Evolutionary conservation across 345 rosid species (phyloP), one percentile per base, ranked within the genome.

Genomic region (Anacardium occidentale): DNA sequence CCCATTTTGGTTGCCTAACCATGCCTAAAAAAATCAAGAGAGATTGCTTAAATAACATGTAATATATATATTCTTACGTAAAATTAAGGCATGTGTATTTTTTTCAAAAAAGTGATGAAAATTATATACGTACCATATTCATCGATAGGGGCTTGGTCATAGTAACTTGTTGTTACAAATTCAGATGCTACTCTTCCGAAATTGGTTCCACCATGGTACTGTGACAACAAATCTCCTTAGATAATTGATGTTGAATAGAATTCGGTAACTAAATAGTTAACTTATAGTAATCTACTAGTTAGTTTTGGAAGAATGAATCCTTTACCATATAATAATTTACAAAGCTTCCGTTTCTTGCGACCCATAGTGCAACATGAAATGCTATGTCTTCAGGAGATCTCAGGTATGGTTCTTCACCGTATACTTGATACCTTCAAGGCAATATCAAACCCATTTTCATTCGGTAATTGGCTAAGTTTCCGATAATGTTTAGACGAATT

Each of bases 1-100:
- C 83, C 81, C 83, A 86, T 81, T 84, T 86, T 0, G 89, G 89
- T 66, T 86, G 83, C 18, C 80, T 76, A n/a, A 75, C 57, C 56
- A 76, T 57, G 15, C 88, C 88, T 84, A 56, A n/a, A 62, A 21
- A 32, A 32, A 68, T 14, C 61, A 68, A 13, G 5, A 15, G 21
- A 53, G 13, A 1, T 68, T 66, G 11, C 22, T 2, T 18, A 24
- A 24, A 3, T 14, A 47, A 14, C 3, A 22, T 10, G 7, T 15
- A 29, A 60, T 18, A 64, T 65, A n/a, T 18, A 37, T 17, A 8
- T 22, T 24, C n/a, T n/a, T n/a, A n/a, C n/a, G n/a, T n/a, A n/a
- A n/a, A n/a, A n/a, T n/a, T n/a, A n/a, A n/a, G n/a, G n/a, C n/a
- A n/a, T n/a, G n/a, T n/a, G n/a, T n/a, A n/a, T n/a, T n/a, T n/a